Base-by-base conservation (phyloP, 805 yeast species). In the Metschnikowia proteae region DNA sequence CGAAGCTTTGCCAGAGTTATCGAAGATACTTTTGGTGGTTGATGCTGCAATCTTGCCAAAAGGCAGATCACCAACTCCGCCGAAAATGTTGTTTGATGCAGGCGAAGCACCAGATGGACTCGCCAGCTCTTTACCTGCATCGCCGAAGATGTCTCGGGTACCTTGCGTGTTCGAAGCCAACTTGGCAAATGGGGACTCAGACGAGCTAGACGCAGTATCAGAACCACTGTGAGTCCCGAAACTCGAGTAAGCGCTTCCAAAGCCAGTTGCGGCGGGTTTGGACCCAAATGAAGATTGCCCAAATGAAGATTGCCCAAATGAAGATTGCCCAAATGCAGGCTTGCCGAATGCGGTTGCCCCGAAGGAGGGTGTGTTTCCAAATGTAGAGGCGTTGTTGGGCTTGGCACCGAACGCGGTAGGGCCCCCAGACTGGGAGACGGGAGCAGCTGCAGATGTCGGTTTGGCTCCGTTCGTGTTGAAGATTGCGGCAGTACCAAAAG, bases 341-440 rank as follows among this genome's bases (percentile, higher is more conserved):
- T 43, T 34, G 9, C 60, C 60, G 39, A 56, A 54, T 3, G 59
- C 47, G 6, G 60, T 46, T 8, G 60, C 40, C 8, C 52, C 54
- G 10, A 49, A 51, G 8, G 46, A 30, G 34, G 31, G 46, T 13
- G 37, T 25, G 7, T 13, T 3, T 10, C 40, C 38, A 23, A 23
- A 32, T 11, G 39, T n/a, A 31, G 46, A n/a, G 9, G 31, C 5
- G 17, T 30, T 9, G 22, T 5, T 13, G 13, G 44, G 37, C 30
- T 30, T 38, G 13, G 26, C 25, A 5, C 28, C 36, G 29, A 41
- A 42, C n/a, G 25, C 13, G 8, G 45, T 26, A 23, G 31, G 46
- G 4, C 45, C 40, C 11, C 11, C 13, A 30, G 33, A 17, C n/a
- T 17, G 17, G 28, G 17, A 17, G 17, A 17, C 17, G 17, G 17